These are phyloP conservation scores for Fusarium dimerum DNA, from an alignment of 2,329 filamentous ascomycete species.

Conservation along the genomic window DNA sequence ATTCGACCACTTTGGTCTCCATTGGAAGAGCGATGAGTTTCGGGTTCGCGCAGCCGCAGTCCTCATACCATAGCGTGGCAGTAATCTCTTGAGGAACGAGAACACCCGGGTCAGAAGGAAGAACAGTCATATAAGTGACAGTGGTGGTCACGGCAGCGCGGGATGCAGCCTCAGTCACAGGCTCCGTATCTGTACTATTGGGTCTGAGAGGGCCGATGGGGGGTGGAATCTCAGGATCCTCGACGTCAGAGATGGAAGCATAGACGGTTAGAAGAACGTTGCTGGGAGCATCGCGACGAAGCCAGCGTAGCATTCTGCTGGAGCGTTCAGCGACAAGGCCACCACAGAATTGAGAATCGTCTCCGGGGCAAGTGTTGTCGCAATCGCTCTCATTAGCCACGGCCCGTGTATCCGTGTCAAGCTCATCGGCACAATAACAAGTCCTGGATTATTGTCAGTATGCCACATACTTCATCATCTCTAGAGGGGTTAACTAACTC, in stretches of 20 bases:
- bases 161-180: background rate
- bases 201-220: conserved; percentile 25
- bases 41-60: conserved; percentile 23
- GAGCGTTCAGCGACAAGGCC: conserved; percentile 29
- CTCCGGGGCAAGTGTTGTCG: conserved; percentile 43
- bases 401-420: conserved; percentile 43
- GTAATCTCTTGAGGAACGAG: conserved; percentile 36
- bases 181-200: background rate
- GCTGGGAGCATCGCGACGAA: conserved; percentile 31
- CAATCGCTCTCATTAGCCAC: conserved; percentile 32
- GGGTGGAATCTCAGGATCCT: conserved; percentile 36
- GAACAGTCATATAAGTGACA: conserved; percentile 25
- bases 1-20: conserved; percentile 23
- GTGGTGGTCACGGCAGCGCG: conserved; percentile 18
- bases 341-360: conserved; percentile 43
- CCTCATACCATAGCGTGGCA: conserved; percentile 32
- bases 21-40: conserved; percentile 17
- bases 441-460: conserved; percentile 23
- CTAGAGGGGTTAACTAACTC: conserved; percentile 8
- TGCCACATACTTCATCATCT: background rate
- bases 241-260: conserved; percentile 35
- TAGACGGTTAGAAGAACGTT: conserved; percentile 46
- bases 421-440: conserved; percentile 48
- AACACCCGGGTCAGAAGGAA: conserved; percentile 34
- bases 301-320: background rate